Percentiles rank a stretch among this genome's conserved stretches.
These are phyloP conservation scores for Chrysosporium keratinophilum DNA, from an alignment of 2,329 filamentous ascomycete genomes.

Conservation along the genomic window DNA sequence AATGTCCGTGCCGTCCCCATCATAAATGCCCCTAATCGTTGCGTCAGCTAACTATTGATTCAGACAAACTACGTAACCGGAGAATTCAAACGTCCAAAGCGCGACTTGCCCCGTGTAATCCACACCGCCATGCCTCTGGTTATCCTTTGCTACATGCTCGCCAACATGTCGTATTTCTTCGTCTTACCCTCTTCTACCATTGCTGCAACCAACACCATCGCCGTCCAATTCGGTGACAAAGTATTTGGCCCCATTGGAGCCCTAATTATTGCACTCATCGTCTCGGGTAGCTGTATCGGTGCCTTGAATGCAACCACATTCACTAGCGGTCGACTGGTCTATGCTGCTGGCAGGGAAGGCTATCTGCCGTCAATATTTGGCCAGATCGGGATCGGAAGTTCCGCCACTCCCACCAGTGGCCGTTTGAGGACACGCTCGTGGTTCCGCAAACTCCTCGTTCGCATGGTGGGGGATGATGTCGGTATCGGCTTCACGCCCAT, in stretches of 20 bases:
- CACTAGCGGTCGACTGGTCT: conserved; percentile 82
- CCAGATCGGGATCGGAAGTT: conserved; percentile 58
- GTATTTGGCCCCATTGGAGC: conserved; percentile 80
- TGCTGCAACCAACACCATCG: conserved; percentile 86
- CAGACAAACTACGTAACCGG: conserved; percentile 96
- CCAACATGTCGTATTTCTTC: conserved; percentile 88
- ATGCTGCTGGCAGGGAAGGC: conserved; percentile 88
- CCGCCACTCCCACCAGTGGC: conserved; percentile 22
- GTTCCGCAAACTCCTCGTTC: conserved; percentile 49
- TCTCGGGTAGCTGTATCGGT: conserved; percentile 85
- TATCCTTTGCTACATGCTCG: conserved; percentile 78
- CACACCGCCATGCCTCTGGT: conserved; percentile 94
- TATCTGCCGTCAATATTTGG: conserved; percentile 80
- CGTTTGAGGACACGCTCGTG: conserved; percentile 42
- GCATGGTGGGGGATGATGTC: conserved; percentile 63
- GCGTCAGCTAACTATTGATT: conserved; percentile 7
- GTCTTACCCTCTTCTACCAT: conserved; percentile 73
- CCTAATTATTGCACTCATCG: conserved; percentile 74
- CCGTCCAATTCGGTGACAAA: conserved; percentile 79
- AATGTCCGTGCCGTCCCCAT: conserved; percentile 54
- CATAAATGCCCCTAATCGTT: background rate
- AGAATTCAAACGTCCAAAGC: conserved; percentile 83
- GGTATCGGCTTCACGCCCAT: conserved; percentile 89
- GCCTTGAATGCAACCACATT: conserved; percentile 91
- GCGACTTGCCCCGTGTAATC: conserved; percentile 86